A percentile compares a stretch with the other conserved stretches of the same genome.
These are phyloP conservation scores for Fusarium lyarnte DNA, from an alignment of 2,329 filamentous ascomycete species.

Conservation along the genomic window DNA sequence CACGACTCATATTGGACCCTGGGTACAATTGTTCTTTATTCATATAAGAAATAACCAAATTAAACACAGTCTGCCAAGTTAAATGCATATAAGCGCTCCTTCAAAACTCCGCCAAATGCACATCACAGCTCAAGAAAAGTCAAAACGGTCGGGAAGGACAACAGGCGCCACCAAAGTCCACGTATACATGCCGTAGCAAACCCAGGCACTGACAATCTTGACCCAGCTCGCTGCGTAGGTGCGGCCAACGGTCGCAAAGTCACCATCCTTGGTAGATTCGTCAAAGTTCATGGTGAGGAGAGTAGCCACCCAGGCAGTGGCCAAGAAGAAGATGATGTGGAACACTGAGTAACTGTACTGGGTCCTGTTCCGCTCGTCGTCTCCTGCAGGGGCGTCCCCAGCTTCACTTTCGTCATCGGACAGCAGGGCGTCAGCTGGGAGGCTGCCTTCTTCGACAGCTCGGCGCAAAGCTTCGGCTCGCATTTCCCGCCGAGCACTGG, in stretches of 20 bases:
- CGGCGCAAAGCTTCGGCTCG: constrained; percentile 88
- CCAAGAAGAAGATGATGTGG: constrained; percentile 97
- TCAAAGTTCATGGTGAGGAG: constrained; percentile 81
- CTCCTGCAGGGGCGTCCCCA: constrained; percentile 71
- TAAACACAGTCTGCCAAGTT: constrained; percentile 8
- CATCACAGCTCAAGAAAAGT: constrained; percentile 54
- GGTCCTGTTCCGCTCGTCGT: constrained; percentile 88
- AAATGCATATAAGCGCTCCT: constrained; percentile 28
- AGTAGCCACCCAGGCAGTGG: constrained; percentile 95
- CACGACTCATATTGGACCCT: not conserved
- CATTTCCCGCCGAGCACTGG: constrained; percentile 84
- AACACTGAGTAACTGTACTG: constrained; percentile 98
- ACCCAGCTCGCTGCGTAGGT: constrained; percentile 99
- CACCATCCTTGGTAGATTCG: constrained; percentile 67
- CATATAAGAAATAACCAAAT: not conserved
- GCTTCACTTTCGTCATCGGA: constrained; percentile 75
- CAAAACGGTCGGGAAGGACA: constrained; percentile 86
- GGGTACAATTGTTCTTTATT: constrained; percentile 8
- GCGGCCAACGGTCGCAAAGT: constrained; percentile 91
- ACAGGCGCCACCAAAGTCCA: constrained; percentile 94
- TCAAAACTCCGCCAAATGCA: constrained; percentile 27
- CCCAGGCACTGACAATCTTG: constrained; percentile 97
- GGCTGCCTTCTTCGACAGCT: constrained; percentile 89
- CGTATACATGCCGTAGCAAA: constrained; percentile 91
- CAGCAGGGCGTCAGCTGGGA: constrained; percentile 89